Evolutionary conservation across 768 basidiomycete species (phyloP).

Genomic region (Cytidiella melzeri): DNA sequence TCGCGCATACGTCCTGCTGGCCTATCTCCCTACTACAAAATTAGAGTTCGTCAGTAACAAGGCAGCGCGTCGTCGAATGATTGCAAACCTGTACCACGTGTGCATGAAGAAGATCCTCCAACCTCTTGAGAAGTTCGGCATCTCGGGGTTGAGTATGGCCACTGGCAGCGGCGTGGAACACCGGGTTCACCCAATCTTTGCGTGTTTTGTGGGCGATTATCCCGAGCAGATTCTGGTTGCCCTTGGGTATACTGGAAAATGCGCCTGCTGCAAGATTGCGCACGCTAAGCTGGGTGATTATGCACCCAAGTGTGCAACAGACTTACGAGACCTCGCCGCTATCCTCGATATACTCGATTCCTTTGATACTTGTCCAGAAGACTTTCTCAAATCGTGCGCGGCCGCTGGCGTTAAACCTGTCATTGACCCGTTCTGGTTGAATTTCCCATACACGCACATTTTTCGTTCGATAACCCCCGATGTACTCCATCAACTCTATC

Average conservation of each 20-base stretch:
- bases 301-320: background rate
- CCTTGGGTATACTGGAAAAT: background rate
- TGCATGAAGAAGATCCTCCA: slow-evolving; percentile 4
- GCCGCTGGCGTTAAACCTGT: slow-evolving; percentile 17
- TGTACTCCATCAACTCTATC: slow-evolving; percentile 25
- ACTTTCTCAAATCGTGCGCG: slow-evolving; percentile 8
- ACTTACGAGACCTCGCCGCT: background rate
- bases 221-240: slow-evolving; percentile 6
- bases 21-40: slow-evolving; percentile 15
- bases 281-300: background rate
- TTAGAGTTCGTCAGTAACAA: slow-evolving; percentile 8
- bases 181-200: slow-evolving; percentile 18
- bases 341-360: background rate
- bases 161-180: slow-evolving; percentile 15
- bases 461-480: slow-evolving; percentile 21
- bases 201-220: slow-evolving; percentile 11
- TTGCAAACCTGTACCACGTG: slow-evolving; percentile 9
- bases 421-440: slow-evolving; percentile 20
- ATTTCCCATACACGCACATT: slow-evolving; percentile 20
- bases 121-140: slow-evolving; percentile 9
- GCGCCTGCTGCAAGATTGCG: background rate
- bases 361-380: background rate
- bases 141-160: slow-evolving; percentile 13
- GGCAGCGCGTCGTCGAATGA: background rate
- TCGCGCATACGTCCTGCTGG: slow-evolving; percentile 14